Evolutionary conservation across 495 filamentous ascomycete species (phyloP).

Genomic region (Glutinoglossum americanum): DNA sequence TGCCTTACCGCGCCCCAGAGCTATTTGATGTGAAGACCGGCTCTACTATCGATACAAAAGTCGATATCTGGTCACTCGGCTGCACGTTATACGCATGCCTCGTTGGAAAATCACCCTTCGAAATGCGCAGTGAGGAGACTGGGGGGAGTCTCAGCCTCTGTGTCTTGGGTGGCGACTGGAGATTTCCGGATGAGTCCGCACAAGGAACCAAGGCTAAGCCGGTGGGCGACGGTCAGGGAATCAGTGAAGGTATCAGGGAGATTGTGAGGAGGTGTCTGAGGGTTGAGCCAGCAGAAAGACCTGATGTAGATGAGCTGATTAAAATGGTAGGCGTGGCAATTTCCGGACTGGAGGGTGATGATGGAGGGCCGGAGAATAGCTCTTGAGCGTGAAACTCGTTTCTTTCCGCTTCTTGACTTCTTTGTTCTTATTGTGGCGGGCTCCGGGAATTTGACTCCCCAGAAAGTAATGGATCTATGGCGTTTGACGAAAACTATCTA

Average conservation of each 20-base stretch:
- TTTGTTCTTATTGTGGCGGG: not conserved
- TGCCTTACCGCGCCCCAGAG: constrained; percentile 95
- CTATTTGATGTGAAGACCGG: constrained; percentile 96
- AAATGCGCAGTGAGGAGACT: constrained; percentile 85
- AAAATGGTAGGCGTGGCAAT: constrained; percentile 55
- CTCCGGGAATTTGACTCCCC: not conserved
- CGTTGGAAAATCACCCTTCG: constrained; percentile 89
- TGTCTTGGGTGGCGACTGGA: constrained; percentile 78
- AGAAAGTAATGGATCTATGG: not conserved
- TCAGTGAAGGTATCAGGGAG: constrained; percentile 61
- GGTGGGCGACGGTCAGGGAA: constrained; percentile 17
- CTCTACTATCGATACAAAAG: constrained; percentile 81
- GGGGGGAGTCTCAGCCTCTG: constrained; percentile 83
- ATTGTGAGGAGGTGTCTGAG: constrained; percentile 71
- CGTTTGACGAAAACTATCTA: not conserved
- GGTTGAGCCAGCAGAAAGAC: constrained; percentile 82
- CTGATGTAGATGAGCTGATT: constrained; percentile 80
- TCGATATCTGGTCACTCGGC: constrained; percentile 93
- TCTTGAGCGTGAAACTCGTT: not conserved
- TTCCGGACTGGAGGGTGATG: constrained; percentile 22
- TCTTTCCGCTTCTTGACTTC: not conserved
- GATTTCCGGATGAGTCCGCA: constrained; percentile 65
- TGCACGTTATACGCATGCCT: constrained; percentile 93
- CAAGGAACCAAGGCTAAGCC: constrained; percentile 10
- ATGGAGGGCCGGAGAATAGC: constrained; percentile 1